A percentile compares a stretch with the other conserved stretches of the same genome.
phyloP scores from a whole-genome alignment of 2,329 filamentous ascomycete genomes.

The Phaeoacremonium minimum region DNA sequence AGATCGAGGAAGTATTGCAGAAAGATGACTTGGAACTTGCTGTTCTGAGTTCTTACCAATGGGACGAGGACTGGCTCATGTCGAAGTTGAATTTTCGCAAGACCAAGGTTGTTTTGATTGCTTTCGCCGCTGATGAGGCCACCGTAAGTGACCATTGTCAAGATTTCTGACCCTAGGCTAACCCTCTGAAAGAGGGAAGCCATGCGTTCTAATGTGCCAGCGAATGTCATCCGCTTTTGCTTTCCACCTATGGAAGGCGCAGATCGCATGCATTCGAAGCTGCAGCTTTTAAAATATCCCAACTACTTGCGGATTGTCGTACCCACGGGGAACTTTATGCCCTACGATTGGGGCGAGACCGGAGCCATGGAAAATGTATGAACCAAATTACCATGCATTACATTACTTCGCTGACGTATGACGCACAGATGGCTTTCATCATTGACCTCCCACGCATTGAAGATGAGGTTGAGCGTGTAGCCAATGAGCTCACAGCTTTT shows the following conservation, averaged over 20 bases:
- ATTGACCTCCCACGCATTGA: conserved; percentile 75
- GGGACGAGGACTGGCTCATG: conserved; percentile 77
- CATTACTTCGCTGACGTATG: conserved; percentile 14
- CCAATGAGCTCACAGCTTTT: conserved; percentile 47
- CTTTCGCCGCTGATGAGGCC: conserved; percentile 48
- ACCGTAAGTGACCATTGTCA: too few species aligned
- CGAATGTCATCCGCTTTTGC: conserved; percentile 60
- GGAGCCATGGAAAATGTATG: conserved; percentile 79
- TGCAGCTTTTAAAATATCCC: conserved; percentile 81
- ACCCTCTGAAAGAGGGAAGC: conserved; percentile 34
- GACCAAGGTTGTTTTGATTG: conserved; percentile 60
- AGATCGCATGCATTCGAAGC: conserved; percentile 87
- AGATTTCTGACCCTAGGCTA: conserved; percentile 5
- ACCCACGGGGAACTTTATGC: conserved; percentile 80
- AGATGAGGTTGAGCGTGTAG: conserved; percentile 19
- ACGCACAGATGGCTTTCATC: conserved; percentile 69
- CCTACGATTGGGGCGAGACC: conserved; percentile 85
- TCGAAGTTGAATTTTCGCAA: conserved; percentile 59
- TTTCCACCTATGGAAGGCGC: conserved; percentile 77
- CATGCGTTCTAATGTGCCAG: conserved; percentile 44
- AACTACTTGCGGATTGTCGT: conserved; percentile 74
- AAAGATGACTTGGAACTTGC: conserved; percentile 67
- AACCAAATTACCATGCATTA: neutral
- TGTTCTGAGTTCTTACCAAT: conserved; percentile 82
- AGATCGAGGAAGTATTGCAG: conserved; percentile 81